Evolutionary conservation across 495 filamentous ascomycete species (phyloP), one percentile per base, ranked within the genome.

Genomic region (Neurospora sp.): DNA sequence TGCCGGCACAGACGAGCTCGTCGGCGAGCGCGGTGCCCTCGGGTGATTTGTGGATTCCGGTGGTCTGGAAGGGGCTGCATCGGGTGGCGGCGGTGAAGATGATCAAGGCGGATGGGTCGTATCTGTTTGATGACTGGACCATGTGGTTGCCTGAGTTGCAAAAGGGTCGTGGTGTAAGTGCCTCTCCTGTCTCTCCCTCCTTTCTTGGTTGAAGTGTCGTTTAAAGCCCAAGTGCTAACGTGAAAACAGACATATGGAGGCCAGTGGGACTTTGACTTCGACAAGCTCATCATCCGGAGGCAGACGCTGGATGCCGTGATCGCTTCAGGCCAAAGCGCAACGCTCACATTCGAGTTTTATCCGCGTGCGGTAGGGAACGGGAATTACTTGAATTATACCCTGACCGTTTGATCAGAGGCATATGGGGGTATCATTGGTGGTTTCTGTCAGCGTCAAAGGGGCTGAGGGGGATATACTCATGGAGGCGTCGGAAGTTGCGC

Each of bases 61-160:
- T 90, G 35, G 83, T 81, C 7, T 89, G 84, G 83, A 83, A 83
- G 20, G 88, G 88, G 0, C 72, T 88, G 5, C 72, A 80, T 2
- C 78, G 80, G 20, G 75, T 86, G 0, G 88, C 88, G 1, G 83
- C 89, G 16, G 84, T 89, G 0, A 87, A 88, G 78, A 87, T 87
- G n/a, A 40, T 86, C 4, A 82, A 80, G n/a, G 76, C 74, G 4
- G 85, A 86, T 73, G 86, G 86, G 2, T 79, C 75, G 23, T 86
- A 84, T 72, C 75, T 91, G 39, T 82, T 87, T 18, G 89, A 90
- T 76, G 82, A 84, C 40, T 91, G 87, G 87, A 90, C 88, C 0
- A 74, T 82, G 72, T 90, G 81, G 18, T 77, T 89, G 10, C 87
- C 88, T 1, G 82, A 84, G 20, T 77, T 91, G 27, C 88, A 90